Base-by-base conservation (phyloP, 345 rosid species). In the Citrus australasica region DNA sequence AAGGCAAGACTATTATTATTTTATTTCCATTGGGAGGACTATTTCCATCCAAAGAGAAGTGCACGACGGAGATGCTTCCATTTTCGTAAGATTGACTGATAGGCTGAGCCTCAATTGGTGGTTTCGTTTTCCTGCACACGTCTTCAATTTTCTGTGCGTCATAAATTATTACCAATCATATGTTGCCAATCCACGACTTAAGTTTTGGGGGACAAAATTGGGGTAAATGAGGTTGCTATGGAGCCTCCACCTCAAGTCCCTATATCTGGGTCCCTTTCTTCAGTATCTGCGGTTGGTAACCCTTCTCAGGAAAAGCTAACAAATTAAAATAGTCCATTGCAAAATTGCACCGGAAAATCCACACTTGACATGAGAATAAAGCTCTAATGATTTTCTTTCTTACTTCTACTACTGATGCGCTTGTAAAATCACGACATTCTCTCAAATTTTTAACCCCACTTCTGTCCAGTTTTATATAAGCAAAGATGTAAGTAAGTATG, bases 71-170 rank as follows among this genome's bases (percentile, higher is more conserved):
- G 17, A 67, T 60, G 7, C 63, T 78, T 9, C 38, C 59, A 25
- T 6, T 7, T 3, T 17, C 19, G 10, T 40, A 10, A 10, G 21
- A 40, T 25, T 22, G 67, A 40, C 60, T 28, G 68, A 58, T 60
- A 56, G 68, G 82, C 77, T 40, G 69, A 67, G 77, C 60, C 37
- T 59, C 30, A 46, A 13, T 46, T 46, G 51, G 17, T 46, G 9
- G 46, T 74, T 75, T 63, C 46, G 46, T 11, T 67, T 73, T 66
- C 61, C 10, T 38, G 73, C 82, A 67, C 78, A n/a, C 71, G 10
- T 2, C 67, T 66, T 14, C 2, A 59, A 19, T 73, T 46, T 73
- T 76, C 72, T 73, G 27, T 19, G 63, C 17, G 51, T 76, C 80
- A 69, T 28, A 35, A 1, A 1, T 35, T 1, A 2, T 30, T 37